Evolutionary conservation across 371 early-diverging fungal species (phyloP).

Genomic region (Ordospora colligata): DNA sequence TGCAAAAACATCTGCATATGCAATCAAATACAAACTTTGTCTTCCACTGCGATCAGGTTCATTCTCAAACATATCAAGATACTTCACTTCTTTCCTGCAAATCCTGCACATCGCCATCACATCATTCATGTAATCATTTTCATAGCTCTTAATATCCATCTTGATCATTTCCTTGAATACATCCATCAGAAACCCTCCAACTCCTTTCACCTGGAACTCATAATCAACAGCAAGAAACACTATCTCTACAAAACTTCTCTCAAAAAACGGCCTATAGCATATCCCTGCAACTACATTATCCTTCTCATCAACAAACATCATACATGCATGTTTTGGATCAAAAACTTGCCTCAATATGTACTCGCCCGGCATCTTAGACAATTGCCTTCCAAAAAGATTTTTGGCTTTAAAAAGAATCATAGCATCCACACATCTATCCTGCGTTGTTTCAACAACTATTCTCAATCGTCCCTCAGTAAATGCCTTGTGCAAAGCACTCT

Average conservation of each 20-base stretch:
- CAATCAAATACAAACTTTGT: constrained; percentile 73
- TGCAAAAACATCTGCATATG: constrained; percentile 98
- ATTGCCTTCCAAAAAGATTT: constrained; percentile 85
- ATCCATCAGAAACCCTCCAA: constrained; percentile 57
- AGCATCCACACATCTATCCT: background rate
- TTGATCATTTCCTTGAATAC: constrained; percentile 58
- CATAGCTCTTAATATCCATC: constrained; percentile 26
- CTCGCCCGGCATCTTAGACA: constrained; percentile 98
- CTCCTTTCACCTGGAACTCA: constrained; percentile 81
- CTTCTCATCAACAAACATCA: constrained; percentile 30
- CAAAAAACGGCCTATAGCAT: constrained; percentile 79
- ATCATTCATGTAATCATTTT: background rate
- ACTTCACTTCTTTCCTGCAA: background rate
- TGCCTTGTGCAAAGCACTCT: constrained; percentile 5
- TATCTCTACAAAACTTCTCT: constrained; percentile 85
- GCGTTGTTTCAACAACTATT: constrained; percentile 10
- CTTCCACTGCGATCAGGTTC: background rate
- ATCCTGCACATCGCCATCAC: background rate
- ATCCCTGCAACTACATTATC: constrained; percentile 80
- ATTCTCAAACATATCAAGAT: background rate
- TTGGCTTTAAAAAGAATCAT: constrained; percentile 72
- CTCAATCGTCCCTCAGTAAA: constrained; percentile 14
- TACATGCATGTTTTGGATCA: constrained; percentile 66
- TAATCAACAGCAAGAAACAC: constrained; percentile 92
- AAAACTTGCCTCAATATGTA: constrained; percentile 91